These are phyloP conservation scores for Sporothrix brunneoviolacea DNA, from an alignment of 2,329 filamentous ascomycete species.

Conservation along the genomic window DNA sequence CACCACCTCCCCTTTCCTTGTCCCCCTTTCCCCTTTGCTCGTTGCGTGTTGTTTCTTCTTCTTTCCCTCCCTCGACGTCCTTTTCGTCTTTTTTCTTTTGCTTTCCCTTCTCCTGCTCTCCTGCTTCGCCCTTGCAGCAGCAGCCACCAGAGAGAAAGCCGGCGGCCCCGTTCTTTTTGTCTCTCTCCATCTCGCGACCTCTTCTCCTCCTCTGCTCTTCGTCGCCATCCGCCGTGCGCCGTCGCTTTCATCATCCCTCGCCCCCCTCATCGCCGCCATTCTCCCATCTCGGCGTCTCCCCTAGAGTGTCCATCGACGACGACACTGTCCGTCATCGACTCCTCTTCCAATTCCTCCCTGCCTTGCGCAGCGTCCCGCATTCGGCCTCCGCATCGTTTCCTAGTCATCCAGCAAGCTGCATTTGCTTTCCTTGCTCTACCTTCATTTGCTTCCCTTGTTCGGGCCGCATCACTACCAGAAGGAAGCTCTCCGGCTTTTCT, in stretches of 20 bases:
- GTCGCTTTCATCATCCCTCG: constrained; percentile 2
- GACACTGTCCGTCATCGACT: not conserved
- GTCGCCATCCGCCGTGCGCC: constrained; percentile 1
- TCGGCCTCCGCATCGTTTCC: not conserved
- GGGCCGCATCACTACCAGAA: not conserved
- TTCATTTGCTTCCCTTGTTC: not conserved
- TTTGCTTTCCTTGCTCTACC: not conserved
- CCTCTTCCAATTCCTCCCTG: not conserved
- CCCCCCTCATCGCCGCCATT: not conserved
- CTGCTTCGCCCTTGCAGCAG: not conserved
- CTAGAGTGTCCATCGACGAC: constrained; percentile 1
- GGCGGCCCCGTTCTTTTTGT: not conserved
- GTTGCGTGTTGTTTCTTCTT: not conserved
- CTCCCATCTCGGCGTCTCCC: not conserved
- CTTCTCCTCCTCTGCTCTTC: not conserved
- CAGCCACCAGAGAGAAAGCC: not conserved
- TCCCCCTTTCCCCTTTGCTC: not conserved
- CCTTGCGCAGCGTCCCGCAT: not conserved
- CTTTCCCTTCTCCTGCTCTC: not conserved
- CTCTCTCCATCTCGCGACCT: not conserved
- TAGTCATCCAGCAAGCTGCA: no score
- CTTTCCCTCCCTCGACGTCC: not conserved
- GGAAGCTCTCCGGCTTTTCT: not conserved
- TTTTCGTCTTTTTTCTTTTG: not conserved
- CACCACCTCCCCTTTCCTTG: constrained; percentile 3